Evolutionary conservation across 2,329 filamentous ascomycete genomes (phyloP).

Genomic region (Coleophoma cylindrospora): DNA sequence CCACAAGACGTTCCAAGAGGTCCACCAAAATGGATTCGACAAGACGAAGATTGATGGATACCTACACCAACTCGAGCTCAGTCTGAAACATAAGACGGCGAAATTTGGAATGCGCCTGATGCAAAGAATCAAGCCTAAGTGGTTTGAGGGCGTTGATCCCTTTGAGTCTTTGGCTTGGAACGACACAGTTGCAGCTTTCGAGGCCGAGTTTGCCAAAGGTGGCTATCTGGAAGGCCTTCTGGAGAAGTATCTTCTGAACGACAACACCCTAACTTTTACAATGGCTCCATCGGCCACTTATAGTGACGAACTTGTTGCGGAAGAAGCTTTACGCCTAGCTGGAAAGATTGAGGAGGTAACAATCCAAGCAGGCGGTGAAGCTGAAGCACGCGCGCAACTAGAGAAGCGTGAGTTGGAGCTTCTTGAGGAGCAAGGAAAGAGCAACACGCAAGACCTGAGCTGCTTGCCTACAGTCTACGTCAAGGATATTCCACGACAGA

Average conservation of each 20-base stretch:
- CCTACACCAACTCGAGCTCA: conserved; percentile 89
- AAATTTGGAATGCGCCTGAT: conserved; percentile 90
- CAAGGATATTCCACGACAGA: conserved; percentile 77
- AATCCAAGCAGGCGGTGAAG: conserved; percentile 62
- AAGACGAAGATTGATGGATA: conserved; percentile 88
- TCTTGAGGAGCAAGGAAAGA: conserved; percentile 76
- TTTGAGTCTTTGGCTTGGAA: conserved; percentile 92
- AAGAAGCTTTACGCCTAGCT: conserved; percentile 72
- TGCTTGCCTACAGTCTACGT: conserved; percentile 86
- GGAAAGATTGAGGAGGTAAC: conserved; percentile 68
- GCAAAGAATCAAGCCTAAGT: conserved; percentile 81
- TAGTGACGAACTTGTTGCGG: conserved; percentile 65
- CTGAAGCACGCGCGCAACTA: conserved; percentile 66
- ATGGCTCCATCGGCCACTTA: conserved; percentile 84
- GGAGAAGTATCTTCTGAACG: conserved; percentile 85
- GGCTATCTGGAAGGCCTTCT: conserved; percentile 80
- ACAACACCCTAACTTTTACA: conserved; percentile 84
- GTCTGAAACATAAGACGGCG: conserved; percentile 92
- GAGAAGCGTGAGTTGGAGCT: conserved; percentile 76
- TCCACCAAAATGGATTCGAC: conserved; percentile 75
- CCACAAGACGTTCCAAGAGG: conserved; percentile 65
- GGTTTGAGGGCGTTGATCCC: conserved; percentile 94
- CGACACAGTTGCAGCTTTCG: conserved; percentile 78
- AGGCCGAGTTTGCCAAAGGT: conserved; percentile 67
- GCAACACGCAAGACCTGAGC: conserved; percentile 78